phyloP scores from a whole-genome alignment of 495 filamentous ascomycete species.

The Lasiosphaeria miniovina region DNA sequence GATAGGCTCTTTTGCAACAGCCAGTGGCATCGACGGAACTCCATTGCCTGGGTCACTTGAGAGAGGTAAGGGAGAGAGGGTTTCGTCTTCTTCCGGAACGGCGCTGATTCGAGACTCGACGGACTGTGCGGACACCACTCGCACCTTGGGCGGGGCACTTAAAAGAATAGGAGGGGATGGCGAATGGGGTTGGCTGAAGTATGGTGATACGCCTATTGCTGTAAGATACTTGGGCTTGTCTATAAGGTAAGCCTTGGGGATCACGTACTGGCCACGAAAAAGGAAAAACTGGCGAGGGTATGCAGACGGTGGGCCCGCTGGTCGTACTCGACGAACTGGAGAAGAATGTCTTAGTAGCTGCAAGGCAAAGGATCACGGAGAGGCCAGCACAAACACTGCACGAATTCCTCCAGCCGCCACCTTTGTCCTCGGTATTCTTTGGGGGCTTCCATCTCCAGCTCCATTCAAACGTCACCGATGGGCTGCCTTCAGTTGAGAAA shows the following conservation, averaged over 20 bases:
- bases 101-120: constrained; percentile 72
- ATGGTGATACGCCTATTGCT: constrained; percentile 32
- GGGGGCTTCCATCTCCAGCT: constrained; percentile 96
- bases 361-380: background rate
- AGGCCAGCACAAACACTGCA: constrained; percentile 64
- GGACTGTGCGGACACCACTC: constrained; percentile 79
- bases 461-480: constrained; percentile 90
- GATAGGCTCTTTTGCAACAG: constrained; percentile 53
- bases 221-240: background rate
- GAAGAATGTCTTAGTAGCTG: constrained; percentile 23
- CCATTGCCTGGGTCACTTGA: constrained; percentile 40
- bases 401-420: constrained; percentile 89
- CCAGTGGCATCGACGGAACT: constrained; percentile 30
- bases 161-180: constrained; percentile 69
- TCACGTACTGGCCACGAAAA: constrained; percentile 81
- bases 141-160: constrained; percentile 68
- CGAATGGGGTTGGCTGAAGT: constrained; percentile 46
- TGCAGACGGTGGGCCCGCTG: constrained; percentile 84
- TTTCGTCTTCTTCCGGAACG: constrained; percentile 56
- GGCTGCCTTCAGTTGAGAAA: constrained; percentile 73
- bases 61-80: constrained; percentile 61
- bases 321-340: constrained; percentile 90
- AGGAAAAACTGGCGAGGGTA: constrained; percentile 86
- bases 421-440: constrained; percentile 75
- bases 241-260: background rate